These are phyloP conservation scores for Bipolaris cookei DNA, from an alignment of 2,329 filamentous ascomycete species.

Conservation along the genomic window DNA sequence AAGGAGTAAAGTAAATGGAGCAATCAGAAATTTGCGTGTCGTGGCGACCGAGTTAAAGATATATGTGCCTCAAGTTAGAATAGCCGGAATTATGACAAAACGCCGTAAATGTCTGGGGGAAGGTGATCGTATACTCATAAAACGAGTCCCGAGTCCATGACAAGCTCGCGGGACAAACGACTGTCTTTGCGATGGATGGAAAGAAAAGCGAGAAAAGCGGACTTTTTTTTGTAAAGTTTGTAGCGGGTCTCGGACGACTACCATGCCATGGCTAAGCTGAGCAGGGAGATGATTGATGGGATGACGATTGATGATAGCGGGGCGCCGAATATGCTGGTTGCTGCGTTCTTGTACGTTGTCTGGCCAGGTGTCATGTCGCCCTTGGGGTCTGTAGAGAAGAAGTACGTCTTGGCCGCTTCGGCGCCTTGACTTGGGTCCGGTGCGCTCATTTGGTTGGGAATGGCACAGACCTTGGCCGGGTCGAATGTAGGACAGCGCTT, in stretches of 20 bases:
- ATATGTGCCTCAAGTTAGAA: background rate
- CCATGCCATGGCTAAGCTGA: slow-evolving; percentile 35
- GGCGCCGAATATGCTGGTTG: slow-evolving; percentile 25
- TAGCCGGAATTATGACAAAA: slow-evolving; percentile 3
- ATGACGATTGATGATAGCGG: slow-evolving; percentile 28
- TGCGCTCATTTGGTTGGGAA: slow-evolving; percentile 41
- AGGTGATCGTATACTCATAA: slow-evolving; percentile 7
- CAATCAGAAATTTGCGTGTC: background rate
- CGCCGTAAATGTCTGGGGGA: background rate
- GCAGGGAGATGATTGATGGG: slow-evolving; percentile 34
- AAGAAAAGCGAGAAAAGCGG: background rate
- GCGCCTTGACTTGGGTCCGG: slow-evolving; percentile 37
- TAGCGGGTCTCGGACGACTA: slow-evolving; percentile 9
- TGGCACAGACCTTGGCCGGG: slow-evolving; percentile 40
- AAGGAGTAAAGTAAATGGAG: background rate
- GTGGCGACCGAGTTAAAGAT: background rate
- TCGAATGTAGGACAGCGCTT: slow-evolving; percentile 41
- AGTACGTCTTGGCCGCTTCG: slow-evolving; percentile 44
- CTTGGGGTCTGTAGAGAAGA: slow-evolving; percentile 39
- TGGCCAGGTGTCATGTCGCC: slow-evolving; percentile 40
- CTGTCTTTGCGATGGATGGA: background rate
- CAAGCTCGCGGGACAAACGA: slow-evolving; percentile 1
- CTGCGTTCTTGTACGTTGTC: slow-evolving; percentile 28
- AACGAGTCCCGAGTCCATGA: slow-evolving; percentile 2
- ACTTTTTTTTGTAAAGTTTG: background rate